These are phyloP conservation scores for Suhomyces maxii DNA, from an alignment of 1,139 yeast genomes.

Conservation along the genomic window DNA sequence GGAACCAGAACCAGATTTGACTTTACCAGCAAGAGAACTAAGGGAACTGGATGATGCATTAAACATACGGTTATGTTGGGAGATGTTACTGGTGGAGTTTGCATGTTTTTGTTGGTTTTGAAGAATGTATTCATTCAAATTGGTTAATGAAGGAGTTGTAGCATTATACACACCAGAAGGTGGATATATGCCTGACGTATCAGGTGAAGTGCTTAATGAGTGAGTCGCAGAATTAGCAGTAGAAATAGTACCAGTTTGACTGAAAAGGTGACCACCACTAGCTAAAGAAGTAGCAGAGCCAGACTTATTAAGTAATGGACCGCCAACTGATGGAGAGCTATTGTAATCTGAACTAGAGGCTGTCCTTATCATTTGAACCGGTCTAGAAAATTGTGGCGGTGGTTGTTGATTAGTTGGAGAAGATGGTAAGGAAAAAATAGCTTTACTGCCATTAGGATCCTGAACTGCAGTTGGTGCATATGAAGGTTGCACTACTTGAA, in stretches of 20 bases:
- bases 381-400: background rate
- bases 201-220: slow-evolving; percentile 39
- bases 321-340: slow-evolving; percentile 6
- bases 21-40: slow-evolving; percentile 27
- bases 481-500: slow-evolving; percentile 4
- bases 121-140: slow-evolving; percentile 34
- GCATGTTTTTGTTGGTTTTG: slow-evolving; percentile 19
- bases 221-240: slow-evolving; percentile 25
- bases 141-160: slow-evolving; percentile 24
- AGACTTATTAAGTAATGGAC: slow-evolving; percentile 9
- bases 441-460: slow-evolving; percentile 6
- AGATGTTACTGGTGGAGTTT: slow-evolving; percentile 10
- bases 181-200: slow-evolving; percentile 16
- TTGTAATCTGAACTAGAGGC: slow-evolving; percentile 2
- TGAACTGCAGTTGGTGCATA: slow-evolving; percentile 1
- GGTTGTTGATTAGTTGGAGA: slow-evolving; percentile 12
- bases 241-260: slow-evolving; percentile 19
- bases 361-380: background rate
- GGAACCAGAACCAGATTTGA: slow-evolving; percentile 21
- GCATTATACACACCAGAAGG: slow-evolving; percentile 7
- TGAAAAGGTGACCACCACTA: slow-evolving; percentile 22
- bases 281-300: slow-evolving; percentile 20
- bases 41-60: slow-evolving; percentile 28
- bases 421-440: slow-evolving; percentile 17
- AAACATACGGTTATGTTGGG: slow-evolving; percentile 18